Base-by-base conservation (phyloP, 306 rosid species). In the Morella rubra region DNA sequence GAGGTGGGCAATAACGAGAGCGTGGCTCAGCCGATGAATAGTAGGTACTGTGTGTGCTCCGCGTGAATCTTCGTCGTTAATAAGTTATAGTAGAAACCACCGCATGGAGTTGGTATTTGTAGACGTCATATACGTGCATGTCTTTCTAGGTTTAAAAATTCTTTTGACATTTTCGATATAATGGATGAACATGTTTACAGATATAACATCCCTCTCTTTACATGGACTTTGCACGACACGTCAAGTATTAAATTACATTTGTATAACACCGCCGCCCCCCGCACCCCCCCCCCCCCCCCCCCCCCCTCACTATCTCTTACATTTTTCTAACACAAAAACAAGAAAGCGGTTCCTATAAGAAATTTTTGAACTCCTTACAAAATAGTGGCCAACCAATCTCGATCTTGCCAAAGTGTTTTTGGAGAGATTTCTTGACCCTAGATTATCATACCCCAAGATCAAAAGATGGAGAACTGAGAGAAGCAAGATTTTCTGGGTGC, bases 371-470 rank as follows among this genome's bases (percentile, higher is more conserved):
- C 19, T 7, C 62, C 4, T 8, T 5, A 8, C 37, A 18, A 3
- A 3, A 27, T 56, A 20, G 19, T 20, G 64, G 65, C 65, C 32
- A 58, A 58, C 65, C 32, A 41, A 58, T 27, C 65, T 58, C 64
- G 24, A 58, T 58, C 10, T 22, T 58, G 16, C 5, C 6, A 15
- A 27, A 52, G 20, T 52, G 56, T 12, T 12, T 51, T 15, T 51
- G 55, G 16, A 12, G 62, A 71, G 49, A 22, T 32, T 8, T 44
- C 71, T 62, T 75, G 5, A 55, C 15, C 45, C 58, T 50, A 3
- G 44, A 13, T 77, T 66, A 68, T 87, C 82, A 89, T 78, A 94
- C 87, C 62, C 98, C 98, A 72, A 94, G 95, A 79, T 94, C 96
- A 77, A 94, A 94, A 15, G 98, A 85, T 12, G 98, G 98, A 77